These are phyloP conservation scores for Globisporangium canariense DNA, from an alignment of 352 stramenopile genomes.

Conservation along the genomic window DNA sequence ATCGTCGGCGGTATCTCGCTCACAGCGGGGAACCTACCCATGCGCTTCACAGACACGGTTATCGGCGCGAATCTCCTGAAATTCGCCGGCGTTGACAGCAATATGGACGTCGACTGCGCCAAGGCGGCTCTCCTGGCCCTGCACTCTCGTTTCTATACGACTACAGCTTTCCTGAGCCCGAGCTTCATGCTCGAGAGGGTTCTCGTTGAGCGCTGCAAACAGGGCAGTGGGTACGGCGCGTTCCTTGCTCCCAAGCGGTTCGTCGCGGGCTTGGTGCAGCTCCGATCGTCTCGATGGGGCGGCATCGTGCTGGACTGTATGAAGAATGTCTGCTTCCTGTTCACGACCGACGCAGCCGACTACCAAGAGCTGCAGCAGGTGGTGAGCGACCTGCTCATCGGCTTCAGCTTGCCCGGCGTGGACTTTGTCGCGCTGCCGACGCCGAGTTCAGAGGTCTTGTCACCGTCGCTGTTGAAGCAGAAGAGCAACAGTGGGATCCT, in stretches of 20 bases:
- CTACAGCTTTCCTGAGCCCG: conserved; percentile 4
- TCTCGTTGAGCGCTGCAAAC: neutral
- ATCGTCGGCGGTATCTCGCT: conserved; percentile 3
- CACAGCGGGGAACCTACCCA: neutral
- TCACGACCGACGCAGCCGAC: neutral
- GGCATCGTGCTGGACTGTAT: conserved; percentile 2
- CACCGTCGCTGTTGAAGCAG: neutral
- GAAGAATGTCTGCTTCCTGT: conserved; percentile 8
- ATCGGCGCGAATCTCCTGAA: neutral
- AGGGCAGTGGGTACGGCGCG: conserved; percentile 8
- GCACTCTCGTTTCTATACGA: conserved; percentile 8
- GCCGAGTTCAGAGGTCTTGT: neutral
- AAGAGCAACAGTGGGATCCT: conserved; percentile 11
- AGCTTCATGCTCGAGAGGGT: conserved; percentile 5
- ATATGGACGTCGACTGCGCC: conserved; percentile 11
- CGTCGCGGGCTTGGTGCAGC: conserved; percentile 2
- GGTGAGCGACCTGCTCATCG: neutral
- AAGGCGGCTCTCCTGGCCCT: conserved; percentile 8
- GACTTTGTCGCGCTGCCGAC: neutral
- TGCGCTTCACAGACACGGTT: conserved; percentile 15
- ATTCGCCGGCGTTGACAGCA: neutral
- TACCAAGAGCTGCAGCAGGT: neutral
- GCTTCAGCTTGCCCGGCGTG: neutral
- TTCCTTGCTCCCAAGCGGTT: conserved; percentile 8
- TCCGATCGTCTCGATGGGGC: conserved; percentile 10